Base-by-base conservation (phyloP, 805 yeast species). In the Lachancea fermentati region DNA sequence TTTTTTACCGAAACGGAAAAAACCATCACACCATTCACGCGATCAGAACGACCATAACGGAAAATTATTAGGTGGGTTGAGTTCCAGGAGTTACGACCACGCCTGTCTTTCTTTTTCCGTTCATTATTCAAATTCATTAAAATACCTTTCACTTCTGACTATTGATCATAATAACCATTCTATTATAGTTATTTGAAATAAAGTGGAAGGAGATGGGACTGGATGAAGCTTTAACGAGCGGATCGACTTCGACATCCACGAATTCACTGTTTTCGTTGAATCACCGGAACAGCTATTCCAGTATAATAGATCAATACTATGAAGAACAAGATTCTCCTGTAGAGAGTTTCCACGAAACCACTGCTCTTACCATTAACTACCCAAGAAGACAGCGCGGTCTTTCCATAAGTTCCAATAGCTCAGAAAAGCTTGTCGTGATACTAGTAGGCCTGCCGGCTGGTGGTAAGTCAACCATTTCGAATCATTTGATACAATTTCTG, bases 361-460 rank as follows among this genome's bases (percentile, higher is more conserved):
- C 31, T 13, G 38, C 38, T 25, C 45, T 49, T 13, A 49, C 47
- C 19, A 39, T 49, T 14, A 31, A 43, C 28, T 43, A 43, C 32
- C 9, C 26, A 6, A 37, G 44, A 19, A 36, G 47, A 16, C 33
- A 43, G 25, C 44, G 41, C 37, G 18, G 40, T 44, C n/a, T 30
- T 33, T n/a, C 30, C 19, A 16, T 17, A 36, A 22, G 35, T 22
- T 14, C 36, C 18, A 22, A 22, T n/a, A 25, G 39, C 15, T 29
- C n/a, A 26, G 37, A 44, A 29, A 80, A 79, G 57, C 71, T 80
- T 56, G 80, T 82, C 15, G 73, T 83, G 40, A 78, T 83, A 8
- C 70, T 84, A 63, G 85, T 83, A 8, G 91, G 91, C 0, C 64
- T 83, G 25, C 91, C 91, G 1, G 91, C 91, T 1, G 65, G 83